Conservation (phyloP, 2,329 filamentous ascomycete genomes). For the Pseudogymnoascus sp. region DNA sequence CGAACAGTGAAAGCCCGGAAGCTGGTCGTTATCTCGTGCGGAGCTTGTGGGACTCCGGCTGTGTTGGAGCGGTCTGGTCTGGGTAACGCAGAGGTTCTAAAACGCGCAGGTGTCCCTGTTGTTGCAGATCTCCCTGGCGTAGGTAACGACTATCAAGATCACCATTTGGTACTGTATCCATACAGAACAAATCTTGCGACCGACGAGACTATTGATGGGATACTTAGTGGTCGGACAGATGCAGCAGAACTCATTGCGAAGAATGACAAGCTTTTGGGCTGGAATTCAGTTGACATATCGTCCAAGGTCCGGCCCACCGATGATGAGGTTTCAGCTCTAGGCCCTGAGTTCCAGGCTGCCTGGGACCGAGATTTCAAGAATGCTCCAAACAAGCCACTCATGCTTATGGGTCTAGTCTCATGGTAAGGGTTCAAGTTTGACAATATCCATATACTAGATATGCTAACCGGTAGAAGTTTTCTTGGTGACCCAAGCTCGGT, state of each 20-base stretch:
- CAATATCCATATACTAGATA: too few relatives aligned
- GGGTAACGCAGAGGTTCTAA: too few relatives aligned
- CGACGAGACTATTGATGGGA: constrained; percentile 44
- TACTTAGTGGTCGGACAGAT: constrained; percentile 43
- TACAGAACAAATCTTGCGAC: constrained; percentile 40
- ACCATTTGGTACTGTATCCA: constrained; percentile 44
- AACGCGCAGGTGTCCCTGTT: too few relatives aligned
- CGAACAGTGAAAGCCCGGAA: constrained; percentile 42
- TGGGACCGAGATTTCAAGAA: constrained; percentile 49
- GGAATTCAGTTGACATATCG: constrained; percentile 49
- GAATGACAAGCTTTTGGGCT: constrained; percentile 44
- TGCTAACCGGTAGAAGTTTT: too few relatives aligned
- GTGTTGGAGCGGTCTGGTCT: constrained; percentile 57
- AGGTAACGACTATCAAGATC: constrained; percentile 47
- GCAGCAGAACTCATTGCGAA: too few relatives aligned
- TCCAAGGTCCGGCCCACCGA: constrained; percentile 49
- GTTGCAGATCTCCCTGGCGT: constrained; percentile 43
- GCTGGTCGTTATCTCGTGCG: constrained; percentile 42
- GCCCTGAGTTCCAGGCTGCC: constrained; percentile 41
- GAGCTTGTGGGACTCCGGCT: constrained; percentile 28
- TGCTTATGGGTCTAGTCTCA: constrained; percentile 46
- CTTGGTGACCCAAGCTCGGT: constrained; percentile 37
- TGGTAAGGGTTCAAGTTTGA: too few relatives aligned
- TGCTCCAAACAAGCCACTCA: constrained; percentile 26
- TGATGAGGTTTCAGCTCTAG: constrained; percentile 44